These are phyloP conservation scores for Suillus fuscotomentosus DNA, from an alignment of 768 basidiomycete species.

Conservation along the genomic window DNA sequence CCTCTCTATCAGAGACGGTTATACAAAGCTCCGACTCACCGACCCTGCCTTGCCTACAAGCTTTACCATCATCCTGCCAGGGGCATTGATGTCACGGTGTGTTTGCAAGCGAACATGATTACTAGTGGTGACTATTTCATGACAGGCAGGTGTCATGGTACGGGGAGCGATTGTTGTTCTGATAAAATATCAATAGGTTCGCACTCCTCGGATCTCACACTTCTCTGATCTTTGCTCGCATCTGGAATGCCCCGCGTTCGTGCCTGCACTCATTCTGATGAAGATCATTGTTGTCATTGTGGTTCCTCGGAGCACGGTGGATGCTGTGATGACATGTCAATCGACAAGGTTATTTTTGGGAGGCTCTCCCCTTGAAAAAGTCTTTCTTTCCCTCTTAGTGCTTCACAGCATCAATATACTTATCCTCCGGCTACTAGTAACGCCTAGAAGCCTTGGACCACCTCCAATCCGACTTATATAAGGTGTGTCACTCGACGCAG, in stretches of 20 bases:
- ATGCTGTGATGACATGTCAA: background rate
- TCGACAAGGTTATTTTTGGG: background rate
- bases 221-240: background rate
- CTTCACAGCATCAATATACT: background rate
- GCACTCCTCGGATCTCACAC: background rate
- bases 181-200: background rate
- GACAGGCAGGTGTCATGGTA: background rate
- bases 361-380: background rate
- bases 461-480: constrained; percentile 18
- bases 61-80: background rate
- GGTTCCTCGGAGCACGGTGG: background rate
- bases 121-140: background rate
- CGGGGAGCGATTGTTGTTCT: background rate
- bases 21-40: background rate
- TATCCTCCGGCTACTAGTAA: background rate
- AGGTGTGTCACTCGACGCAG: background rate
- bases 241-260: background rate
- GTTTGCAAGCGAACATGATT: background rate
- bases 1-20: background rate
- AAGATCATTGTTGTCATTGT: background rate
- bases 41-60: background rate
- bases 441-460: background rate
- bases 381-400: background rate
- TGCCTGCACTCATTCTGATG: background rate
- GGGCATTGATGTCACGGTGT: background rate